A percentile compares a stretch with the other conserved stretches of the same genome.
Conservation (phyloP, 345 rosid species). For the Litchi chinensis region DNA sequence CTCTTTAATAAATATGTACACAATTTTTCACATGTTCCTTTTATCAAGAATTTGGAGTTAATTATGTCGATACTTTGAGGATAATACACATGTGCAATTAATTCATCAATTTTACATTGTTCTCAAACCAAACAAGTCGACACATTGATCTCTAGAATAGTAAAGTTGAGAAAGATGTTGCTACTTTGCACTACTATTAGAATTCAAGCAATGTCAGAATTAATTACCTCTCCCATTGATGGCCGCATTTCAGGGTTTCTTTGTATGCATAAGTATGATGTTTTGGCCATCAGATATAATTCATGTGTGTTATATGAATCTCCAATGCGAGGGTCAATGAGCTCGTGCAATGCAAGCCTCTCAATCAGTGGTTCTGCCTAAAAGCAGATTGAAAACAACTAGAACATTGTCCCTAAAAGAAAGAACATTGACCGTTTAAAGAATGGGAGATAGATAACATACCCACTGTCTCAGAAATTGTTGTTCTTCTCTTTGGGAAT, state of each 20-base stretch:
- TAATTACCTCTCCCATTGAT: slow-evolving; percentile 56
- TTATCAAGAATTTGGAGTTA: too few relatives aligned
- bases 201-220: neutral
- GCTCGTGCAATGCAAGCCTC: slow-evolving; percentile 48
- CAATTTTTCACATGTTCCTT: too few relatives aligned
- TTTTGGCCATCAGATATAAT: slow-evolving; percentile 50
- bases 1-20: too few relatives aligned
- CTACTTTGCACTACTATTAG: too few relatives aligned
- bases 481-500: slow-evolving; percentile 28
- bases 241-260: slow-evolving; percentile 58
- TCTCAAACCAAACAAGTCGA: too few relatives aligned
- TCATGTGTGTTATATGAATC: slow-evolving; percentile 45
- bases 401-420: neutral
- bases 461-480: slow-evolving; percentile 64
- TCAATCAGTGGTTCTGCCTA: slow-evolving; percentile 55
- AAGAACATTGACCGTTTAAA: neutral
- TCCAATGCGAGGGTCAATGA: slow-evolving; percentile 44
- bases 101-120: too few relatives aligned
- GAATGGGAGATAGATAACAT: slow-evolving; percentile 8
- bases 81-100: too few relatives aligned
- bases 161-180: too few relatives aligned
- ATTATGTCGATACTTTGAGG: too few relatives aligned
- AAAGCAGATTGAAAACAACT: neutral
- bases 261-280: slow-evolving; percentile 44
- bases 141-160: too few relatives aligned